These are phyloP conservation scores for Litsea cubeba DNA, from an alignment of 164 flowering plant genomes.

Conservation along the genomic window DNA sequence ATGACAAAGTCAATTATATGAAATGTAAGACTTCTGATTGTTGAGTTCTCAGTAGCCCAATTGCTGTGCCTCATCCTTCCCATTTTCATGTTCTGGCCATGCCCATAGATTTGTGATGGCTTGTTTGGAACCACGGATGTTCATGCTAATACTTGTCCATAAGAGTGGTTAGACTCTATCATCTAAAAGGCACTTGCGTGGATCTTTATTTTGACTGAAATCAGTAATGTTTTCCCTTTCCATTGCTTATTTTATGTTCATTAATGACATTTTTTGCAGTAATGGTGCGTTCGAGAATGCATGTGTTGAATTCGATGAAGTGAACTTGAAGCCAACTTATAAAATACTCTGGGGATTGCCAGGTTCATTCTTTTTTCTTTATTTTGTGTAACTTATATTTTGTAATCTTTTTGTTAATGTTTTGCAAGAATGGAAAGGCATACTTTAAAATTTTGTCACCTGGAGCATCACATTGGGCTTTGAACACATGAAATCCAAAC, in stretches of 20 bases:
- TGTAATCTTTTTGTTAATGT: background rate
- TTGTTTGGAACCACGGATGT: no score
- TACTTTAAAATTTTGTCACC: background rate
- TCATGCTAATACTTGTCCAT: no score
- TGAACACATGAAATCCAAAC: background rate
- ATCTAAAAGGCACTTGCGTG: background rate
- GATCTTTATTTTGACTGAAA: constrained; percentile 1
- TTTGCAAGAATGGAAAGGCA: background rate
- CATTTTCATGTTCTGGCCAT: background rate
- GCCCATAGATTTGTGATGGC: background rate
- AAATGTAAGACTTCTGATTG: background rate
- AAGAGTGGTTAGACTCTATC: no score
- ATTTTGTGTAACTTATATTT: background rate
- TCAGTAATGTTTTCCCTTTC: background rate
- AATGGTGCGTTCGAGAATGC: constrained; percentile 85
- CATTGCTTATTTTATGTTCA: constrained; percentile 4
- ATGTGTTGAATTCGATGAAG: constrained; percentile 95
- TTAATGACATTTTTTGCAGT: constrained; percentile 32
- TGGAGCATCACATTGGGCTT: background rate
- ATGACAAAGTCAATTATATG: background rate
- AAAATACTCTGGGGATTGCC: constrained; percentile 94
- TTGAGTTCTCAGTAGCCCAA: background rate
- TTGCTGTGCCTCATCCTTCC: background rate
- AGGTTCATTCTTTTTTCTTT: constrained; percentile 39
- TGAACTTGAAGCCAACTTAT: constrained; percentile 81